A percentile compares a stretch with the other conserved stretches of the same genome.
These are phyloP conservation scores for Mycothermus thermophilus DNA, from an alignment of 495 filamentous ascomycete species.

Conservation along the genomic window DNA sequence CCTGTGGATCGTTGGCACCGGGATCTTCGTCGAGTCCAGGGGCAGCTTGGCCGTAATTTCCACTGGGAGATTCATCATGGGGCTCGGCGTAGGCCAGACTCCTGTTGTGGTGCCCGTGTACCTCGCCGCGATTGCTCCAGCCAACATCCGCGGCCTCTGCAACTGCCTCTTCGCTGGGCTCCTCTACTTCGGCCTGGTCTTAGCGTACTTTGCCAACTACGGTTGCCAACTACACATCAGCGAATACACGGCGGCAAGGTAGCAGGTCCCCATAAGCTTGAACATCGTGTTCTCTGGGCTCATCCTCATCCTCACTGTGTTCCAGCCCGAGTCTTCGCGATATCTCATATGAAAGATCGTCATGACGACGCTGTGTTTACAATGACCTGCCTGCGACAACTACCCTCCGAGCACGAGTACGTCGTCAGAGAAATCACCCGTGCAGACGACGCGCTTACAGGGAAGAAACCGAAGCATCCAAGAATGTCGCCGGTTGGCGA, in stretches of 20 bases:
- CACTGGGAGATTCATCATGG: constrained; percentile 52
- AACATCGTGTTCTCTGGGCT: constrained; percentile 62
- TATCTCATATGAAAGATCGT: constrained; percentile 38
- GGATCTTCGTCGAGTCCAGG: constrained; percentile 47
- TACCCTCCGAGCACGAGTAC: constrained; percentile 35
- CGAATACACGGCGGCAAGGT: constrained; percentile 42
- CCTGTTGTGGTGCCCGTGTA: constrained; percentile 50
- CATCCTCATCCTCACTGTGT: constrained; percentile 49
- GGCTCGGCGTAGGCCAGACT: constrained; percentile 53
- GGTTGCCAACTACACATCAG: constrained; percentile 45
- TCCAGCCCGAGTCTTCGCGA: constrained; percentile 49
- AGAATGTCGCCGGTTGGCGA: constrained; percentile 34
- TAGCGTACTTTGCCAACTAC: constrained; percentile 45
- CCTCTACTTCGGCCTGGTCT: constrained; percentile 49
- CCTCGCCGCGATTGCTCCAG: constrained; percentile 48
- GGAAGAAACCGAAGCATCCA: constrained; percentile 43
- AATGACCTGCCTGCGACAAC: constrained; percentile 37
- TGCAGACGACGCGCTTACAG: constrained; percentile 35
- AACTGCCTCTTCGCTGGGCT: constrained; percentile 54
- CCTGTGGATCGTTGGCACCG: constrained; percentile 53
- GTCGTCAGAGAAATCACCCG: constrained; percentile 36
- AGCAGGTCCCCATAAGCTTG: constrained; percentile 51
- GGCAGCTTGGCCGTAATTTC: constrained; percentile 35
- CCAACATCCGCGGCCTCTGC: constrained; percentile 51
- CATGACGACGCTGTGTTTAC: constrained; percentile 30